Evolutionary conservation across 805 yeast genomes (phyloP), one percentile per base, ranked within the genome.

Genomic region (Ogataea minuta): DNA sequence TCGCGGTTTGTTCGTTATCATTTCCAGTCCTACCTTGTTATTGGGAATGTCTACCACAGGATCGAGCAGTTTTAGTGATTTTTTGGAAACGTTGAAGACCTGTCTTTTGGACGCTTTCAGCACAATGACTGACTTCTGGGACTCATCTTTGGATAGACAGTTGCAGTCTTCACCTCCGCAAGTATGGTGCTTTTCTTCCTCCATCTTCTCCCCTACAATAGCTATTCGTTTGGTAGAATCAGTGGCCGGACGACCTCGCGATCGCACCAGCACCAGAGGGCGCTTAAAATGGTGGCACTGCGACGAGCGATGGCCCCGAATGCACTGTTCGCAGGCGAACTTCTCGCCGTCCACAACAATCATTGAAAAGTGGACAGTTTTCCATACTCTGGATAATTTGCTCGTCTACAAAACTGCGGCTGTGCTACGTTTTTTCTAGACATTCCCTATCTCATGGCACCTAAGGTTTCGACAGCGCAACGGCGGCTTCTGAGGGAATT

Each of bases 221-320:
- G 87, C 86, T 10, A 79, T 68, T 34, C 87, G 60, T 44, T 77
- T 79, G 34, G 67, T 67, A 4, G 75, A 76, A 36, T 72, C 78
- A 8, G 78, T 71, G 19, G 76, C 69, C 0, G 96, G 97, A 32
- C 98, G 66, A 1, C 98, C 99, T 43, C 95, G 75, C n/a, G 86
- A 77, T 19, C 96, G 72, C 9, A 91, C 96, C 53, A 88, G 86
- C 9, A 90, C 80, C 28, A 91, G 67, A 16, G 93, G 87, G 32
- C 96, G 71, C 36, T 75, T 70, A 21, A 84, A 77, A 62, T 91
- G 99, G 38, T 76, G 77, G 61, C 99, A 91, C 39, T 82, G 78
- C 1, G 91, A 79, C 1, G 96, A 85, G 28, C 99, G 66, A 56
- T 91, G 99, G 12, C 98, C 98, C 30, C 96, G 69, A 16, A 93